Evolutionary conservation across 805 yeast genomes (phyloP).

Genomic region (Hemisphaericaspora nanyangensis): DNA sequence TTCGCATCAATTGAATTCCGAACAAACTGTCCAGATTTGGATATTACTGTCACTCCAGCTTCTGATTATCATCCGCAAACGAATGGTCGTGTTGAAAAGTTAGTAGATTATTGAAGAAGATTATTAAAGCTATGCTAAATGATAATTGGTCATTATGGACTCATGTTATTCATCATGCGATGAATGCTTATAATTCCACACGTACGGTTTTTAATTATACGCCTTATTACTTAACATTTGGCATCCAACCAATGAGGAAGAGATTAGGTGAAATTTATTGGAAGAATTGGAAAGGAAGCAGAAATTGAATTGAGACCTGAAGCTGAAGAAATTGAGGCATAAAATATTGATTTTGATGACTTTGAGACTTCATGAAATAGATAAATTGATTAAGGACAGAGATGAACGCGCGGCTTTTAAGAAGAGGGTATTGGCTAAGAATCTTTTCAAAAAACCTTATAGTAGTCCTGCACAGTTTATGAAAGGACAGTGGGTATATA

Average conservation of each 20-base stretch:
- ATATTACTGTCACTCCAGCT: neutral
- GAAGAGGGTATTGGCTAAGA: neutral
- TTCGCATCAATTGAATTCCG: neutral
- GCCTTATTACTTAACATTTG: neutral
- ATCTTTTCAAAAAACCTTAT: neutral
- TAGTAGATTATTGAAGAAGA: conserved; percentile 1
- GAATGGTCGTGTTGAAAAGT: neutral
- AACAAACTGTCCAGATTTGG: neutral
- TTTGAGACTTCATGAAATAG: neutral
- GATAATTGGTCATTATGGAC: neutral
- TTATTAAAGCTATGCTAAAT: neutral
- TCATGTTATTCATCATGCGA: neutral
- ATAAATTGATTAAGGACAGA: neutral
- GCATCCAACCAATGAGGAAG: too few species aligned
- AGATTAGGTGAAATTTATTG: too few species aligned
- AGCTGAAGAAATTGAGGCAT: too few species aligned
- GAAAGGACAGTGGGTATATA: neutral
- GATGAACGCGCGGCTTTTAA: neutral
- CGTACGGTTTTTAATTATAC: neutral
- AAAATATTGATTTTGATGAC: too few species aligned
- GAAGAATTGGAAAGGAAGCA: too few species aligned
- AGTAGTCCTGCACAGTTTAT: neutral
- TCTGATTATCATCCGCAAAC: neutral
- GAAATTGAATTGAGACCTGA: too few species aligned
- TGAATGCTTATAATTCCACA: neutral